Evolutionary conservation across 2,329 filamentous ascomycete genomes (phyloP), one percentile per base, ranked within the genome.

Genomic region (Teratosphaeria zuluensis): DNA sequence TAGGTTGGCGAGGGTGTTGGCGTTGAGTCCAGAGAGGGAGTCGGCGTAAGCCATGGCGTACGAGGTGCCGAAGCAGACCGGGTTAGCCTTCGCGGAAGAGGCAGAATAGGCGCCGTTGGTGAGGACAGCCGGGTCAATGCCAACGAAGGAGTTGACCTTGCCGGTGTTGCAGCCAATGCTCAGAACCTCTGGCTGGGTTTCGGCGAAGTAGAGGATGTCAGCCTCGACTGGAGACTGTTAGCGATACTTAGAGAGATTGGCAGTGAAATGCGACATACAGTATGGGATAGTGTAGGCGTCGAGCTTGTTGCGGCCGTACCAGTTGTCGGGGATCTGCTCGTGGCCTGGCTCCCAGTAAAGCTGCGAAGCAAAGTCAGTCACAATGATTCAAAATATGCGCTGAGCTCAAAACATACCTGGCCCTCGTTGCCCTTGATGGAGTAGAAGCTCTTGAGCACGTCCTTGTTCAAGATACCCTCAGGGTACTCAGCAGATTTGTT

Each of bases 51-150:
- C 64, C 33, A 59, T 56, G 16, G 63, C 63, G 55, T 65, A 68
- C 56, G 61, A 61, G 14, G 55, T 35, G n/a, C 60, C 65, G 61
- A 69, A 69, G 61, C 67, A 70, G 32, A 66, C 16, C 0, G 68
- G 68, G 64, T 63, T 69, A 32, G 55, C 53, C 31, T 64, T 63
- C 24, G 61, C 60, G 57, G 69, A 61, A 16, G 68, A 59, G 4
- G 68, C 61, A 60, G 77, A 80, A 58, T 77, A 75, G 0, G 80
- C 72, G 30, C 75, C 75, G 56, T 68, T 70, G 38, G 73, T 74
- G 16, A 77, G 58, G 51, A 70, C 63, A 11, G 55, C 61, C 9
- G 72, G 55, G 61, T 74, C 66, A 60, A 75, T 57, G 24, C 64
- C 62, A 32, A 65, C 65, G 65, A 70, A 74, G 35, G 65, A 66